Conservation (phyloP, 1,139 yeast genomes). For the Diutina pseudorugosa region DNA sequence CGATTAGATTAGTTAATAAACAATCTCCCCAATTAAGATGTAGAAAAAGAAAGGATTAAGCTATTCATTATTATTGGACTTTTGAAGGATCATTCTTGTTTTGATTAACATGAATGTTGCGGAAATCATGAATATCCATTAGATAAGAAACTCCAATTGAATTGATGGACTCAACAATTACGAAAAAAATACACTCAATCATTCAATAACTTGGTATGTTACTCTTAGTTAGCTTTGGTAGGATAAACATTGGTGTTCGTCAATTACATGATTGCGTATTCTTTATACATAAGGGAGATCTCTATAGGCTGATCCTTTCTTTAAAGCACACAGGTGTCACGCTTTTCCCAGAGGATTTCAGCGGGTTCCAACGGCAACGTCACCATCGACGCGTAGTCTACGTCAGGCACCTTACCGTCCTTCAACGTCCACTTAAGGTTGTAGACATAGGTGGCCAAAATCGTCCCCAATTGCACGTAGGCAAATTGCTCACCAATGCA, state of each 20-base stretch:
- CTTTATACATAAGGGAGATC: neutral
- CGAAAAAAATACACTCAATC: too few relatives aligned
- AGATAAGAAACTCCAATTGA: too few relatives aligned
- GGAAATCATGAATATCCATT: too few relatives aligned
- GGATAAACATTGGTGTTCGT: too few relatives aligned
- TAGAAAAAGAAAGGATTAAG: too few relatives aligned
- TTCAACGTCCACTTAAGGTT: slow-evolving; percentile 78
- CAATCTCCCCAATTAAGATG: neutral
- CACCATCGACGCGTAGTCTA: slow-evolving; percentile 89
- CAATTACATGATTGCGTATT: too few relatives aligned
- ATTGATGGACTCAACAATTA: too few relatives aligned
- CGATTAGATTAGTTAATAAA: neutral
- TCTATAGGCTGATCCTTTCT: neutral
- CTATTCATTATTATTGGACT: too few relatives aligned
- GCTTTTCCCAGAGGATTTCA: slow-evolving; percentile 5
- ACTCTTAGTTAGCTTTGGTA: too few relatives aligned
- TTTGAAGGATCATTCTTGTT: too few relatives aligned
- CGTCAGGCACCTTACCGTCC: slow-evolving; percentile 14
- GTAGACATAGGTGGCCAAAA: slow-evolving; percentile 65
- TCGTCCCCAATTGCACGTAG: slow-evolving; percentile 81
- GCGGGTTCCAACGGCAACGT: slow-evolving; percentile 79
- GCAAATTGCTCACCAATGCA: slow-evolving; percentile 99
- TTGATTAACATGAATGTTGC: too few relatives aligned
- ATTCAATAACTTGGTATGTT: too few relatives aligned
- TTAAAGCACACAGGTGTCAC: slow-evolving; percentile 3